Conservation (phyloP, 192 early-diverging fungal species). For the Gonapodya sp. region DNA sequence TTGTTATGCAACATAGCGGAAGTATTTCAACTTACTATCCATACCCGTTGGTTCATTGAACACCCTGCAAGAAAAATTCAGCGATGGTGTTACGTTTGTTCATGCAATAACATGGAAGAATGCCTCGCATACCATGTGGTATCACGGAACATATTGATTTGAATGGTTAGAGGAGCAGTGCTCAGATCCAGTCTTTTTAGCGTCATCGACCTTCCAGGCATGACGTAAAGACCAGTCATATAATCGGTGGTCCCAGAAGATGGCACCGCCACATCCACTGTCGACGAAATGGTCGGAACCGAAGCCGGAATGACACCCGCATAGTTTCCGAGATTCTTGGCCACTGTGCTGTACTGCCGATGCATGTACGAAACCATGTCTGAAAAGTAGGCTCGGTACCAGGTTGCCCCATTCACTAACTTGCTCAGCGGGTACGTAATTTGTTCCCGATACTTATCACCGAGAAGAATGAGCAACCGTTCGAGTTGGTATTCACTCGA, state of each 20-base stretch:
- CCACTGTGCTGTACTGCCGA: background rate
- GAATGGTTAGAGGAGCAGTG: background rate
- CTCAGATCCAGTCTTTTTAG: background rate
- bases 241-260: background rate
- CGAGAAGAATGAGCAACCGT: background rate
- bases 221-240: background rate
- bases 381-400: background rate
- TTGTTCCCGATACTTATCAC: background rate
- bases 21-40: too few relatives aligned
- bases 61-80: background rate
- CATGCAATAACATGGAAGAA: too few relatives aligned
- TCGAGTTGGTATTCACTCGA: background rate
- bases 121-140: slow-evolving; percentile 3
- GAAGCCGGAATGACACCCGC: background rate
- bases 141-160: background rate
- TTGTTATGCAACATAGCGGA: too few relatives aligned
- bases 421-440: background rate
- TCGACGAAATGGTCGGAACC: background rate
- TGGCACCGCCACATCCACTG: background rate
- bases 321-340: background rate
- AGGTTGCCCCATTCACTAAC: background rate
- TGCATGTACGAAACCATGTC: background rate
- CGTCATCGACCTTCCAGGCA: background rate
- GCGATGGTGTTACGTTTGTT: too few relatives aligned
- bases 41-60: background rate